These are phyloP conservation scores for Ephemerocybe angulata DNA, from an alignment of 768 basidiomycete species.

Conservation along the genomic window DNA sequence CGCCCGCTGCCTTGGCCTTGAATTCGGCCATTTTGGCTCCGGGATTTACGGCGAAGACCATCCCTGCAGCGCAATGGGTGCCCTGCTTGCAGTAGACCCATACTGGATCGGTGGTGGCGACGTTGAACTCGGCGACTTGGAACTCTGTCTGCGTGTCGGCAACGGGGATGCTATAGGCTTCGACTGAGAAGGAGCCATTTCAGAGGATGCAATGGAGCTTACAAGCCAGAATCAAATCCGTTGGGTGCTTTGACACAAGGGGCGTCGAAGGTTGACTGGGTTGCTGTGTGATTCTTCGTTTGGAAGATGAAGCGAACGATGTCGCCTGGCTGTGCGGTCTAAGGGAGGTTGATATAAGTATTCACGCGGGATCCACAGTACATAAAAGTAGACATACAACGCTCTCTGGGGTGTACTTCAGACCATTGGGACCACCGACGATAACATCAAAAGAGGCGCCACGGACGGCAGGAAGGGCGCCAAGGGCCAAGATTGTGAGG, in stretches of 20 bases:
- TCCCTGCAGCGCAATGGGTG: conserved; percentile 12
- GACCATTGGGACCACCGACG: conserved; percentile 44
- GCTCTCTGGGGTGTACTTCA: conserved; percentile 38
- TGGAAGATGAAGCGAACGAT: conserved; percentile 46
- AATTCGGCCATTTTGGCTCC: conserved; percentile 51
- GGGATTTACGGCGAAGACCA: conserved; percentile 43
- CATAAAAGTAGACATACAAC: conserved; percentile 29
- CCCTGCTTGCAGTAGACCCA: conserved; percentile 15
- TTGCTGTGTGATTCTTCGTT: conserved; percentile 58
- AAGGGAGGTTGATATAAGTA: neutral
- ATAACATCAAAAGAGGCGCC: conserved; percentile 39
- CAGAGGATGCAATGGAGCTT: conserved; percentile 16
- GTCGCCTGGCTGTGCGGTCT: conserved; percentile 49
- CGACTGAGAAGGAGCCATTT: neutral
- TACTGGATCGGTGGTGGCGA: conserved; percentile 20
- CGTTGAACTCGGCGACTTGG: conserved; percentile 40
- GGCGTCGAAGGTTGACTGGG: conserved; percentile 48
- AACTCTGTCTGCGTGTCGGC: conserved; percentile 39
- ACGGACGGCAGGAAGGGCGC: conserved; percentile 28
- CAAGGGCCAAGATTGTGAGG: conserved; percentile 11
- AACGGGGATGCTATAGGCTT: conserved; percentile 41
- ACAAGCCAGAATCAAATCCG: conserved; percentile 64
- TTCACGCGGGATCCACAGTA: conserved; percentile 1
- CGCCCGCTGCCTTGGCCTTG: conserved; percentile 47
- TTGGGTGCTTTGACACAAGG: conserved; percentile 40